Evolutionary conservation across 192 early-diverging fungal species (phyloP).

Genomic region (Linnemannia hyalina): DNA sequence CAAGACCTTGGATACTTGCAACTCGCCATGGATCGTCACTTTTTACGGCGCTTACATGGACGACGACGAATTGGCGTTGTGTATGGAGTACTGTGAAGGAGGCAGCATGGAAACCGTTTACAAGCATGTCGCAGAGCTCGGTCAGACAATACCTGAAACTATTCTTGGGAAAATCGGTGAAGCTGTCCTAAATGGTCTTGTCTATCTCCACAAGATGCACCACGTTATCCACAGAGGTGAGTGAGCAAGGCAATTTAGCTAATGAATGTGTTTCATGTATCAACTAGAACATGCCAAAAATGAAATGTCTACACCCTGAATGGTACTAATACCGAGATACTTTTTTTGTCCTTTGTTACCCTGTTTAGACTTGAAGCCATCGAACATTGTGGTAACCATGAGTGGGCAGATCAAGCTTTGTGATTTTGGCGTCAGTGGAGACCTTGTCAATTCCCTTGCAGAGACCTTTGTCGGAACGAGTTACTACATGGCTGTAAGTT

Average conservation of each 20-base stretch:
- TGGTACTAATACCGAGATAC: neutral
- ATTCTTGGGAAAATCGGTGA: conserved; percentile 91
- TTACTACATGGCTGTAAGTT: conserved; percentile 93
- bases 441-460: conserved; percentile 89
- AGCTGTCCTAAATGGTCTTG: conserved; percentile 90
- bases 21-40: conserved; percentile 93
- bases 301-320: neutral
- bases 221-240: conserved; percentile 93
- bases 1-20: conserved; percentile 88
- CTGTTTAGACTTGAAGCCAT: conserved; percentile 93
- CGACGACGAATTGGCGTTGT: conserved; percentile 89
- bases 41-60: conserved; percentile 94
- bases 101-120: conserved; percentile 96
- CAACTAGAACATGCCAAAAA: neutral
- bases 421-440: conserved; percentile 97
- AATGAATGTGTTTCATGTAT: neutral
- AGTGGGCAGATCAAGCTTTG: conserved; percentile 95
- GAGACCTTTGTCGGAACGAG: conserved; percentile 97
- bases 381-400: conserved; percentile 94
- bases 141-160: conserved; percentile 88
- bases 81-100: conserved; percentile 97
- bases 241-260: conserved; percentile 18
- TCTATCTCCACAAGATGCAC: conserved; percentile 86
- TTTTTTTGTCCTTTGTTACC: neutral
- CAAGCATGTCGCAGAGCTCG: conserved; percentile 74